Base-by-base conservation (phyloP, 2,329 filamentous ascomycete species). In the Trichoderma breve region DNA sequence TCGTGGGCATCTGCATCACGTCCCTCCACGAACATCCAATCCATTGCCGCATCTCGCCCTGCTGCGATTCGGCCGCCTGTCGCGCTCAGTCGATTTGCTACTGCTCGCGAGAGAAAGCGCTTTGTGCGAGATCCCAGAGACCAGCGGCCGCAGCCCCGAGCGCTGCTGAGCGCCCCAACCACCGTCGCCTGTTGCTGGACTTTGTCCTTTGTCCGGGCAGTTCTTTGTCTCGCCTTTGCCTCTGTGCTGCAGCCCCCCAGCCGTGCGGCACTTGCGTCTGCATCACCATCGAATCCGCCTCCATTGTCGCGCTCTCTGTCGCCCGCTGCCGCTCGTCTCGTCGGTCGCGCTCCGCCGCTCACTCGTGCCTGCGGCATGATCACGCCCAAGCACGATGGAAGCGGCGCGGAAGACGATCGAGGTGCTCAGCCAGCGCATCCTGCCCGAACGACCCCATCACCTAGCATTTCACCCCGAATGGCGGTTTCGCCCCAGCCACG, bases 401-500 rank as follows among this genome's bases (percentile, higher is more conserved):
- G 86, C 83, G 84, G 86, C 86, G 83, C 85, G 84, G 80, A 87
- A 87, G 82, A 85, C 83, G 82, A 84, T 87, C 81, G 81, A 87
- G 80, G 83, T 81, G 80, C 81, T 88, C 79, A 83, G 84, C 77
- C 83, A 87, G 82, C 82, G 82, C 77, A 83, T 86, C 74, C 80
- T 89, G 74, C 87, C 87, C 74, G 81, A 83, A 72, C 83, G 82
- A 77, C 84, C 86, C 74, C 85, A 89, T 77, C 85, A 87, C 74
- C 83, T 90, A 43, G 85, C 86, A 47, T 80, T 85, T 74, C 84
- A 82, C 43, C 78, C 84, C 64, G 83, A 85, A 74, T 82, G 82
- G 78, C 86, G 83, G 76, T 88, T 86, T 74, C 82, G 82, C 70
- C 79, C 81, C 53, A 81, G 81, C 71, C 80, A 83, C 67, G 82